These are phyloP conservation scores for Psilocybe cyanescens DNA, from an alignment of 768 basidiomycete genomes.

Conservation along the genomic window DNA sequence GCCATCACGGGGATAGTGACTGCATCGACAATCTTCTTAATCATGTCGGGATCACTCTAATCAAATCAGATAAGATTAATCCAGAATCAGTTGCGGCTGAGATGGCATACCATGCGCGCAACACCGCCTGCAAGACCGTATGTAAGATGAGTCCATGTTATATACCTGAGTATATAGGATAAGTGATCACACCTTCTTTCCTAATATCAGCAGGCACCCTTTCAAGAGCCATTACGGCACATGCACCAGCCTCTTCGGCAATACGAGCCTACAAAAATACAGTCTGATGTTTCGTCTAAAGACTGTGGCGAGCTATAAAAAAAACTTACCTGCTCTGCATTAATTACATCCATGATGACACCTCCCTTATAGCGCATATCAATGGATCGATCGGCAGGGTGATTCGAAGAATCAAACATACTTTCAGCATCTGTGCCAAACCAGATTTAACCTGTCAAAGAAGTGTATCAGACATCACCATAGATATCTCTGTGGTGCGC, in stretches of 20 bases:
- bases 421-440: constrained; percentile 97
- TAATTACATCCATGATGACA: constrained; percentile 96
- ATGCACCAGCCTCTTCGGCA: constrained; percentile 96
- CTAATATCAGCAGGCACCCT: constrained; percentile 96
- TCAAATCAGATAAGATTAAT: constrained; percentile 21
- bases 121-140: constrained; percentile 65
- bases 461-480: constrained; percentile 1
- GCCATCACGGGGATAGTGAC: constrained; percentile 99
- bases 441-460: constrained; percentile 82
- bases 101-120: constrained; percentile 81
- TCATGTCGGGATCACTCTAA: constrained; percentile 93
- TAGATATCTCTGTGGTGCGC: not conserved
- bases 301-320: constrained; percentile 2
- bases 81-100: not conserved
- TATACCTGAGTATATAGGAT: not conserved
- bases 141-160: not conserved
- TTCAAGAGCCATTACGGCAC: constrained; percentile 97
- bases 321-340: constrained; percentile 56
- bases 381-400: constrained; percentile 10
- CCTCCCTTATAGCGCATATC: constrained; percentile 56
- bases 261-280: constrained; percentile 75
- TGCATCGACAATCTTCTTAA: constrained; percentile 93
- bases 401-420: constrained; percentile 29
- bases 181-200: constrained; percentile 51
- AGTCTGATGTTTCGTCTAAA: constrained; percentile 12